These are phyloP conservation scores for Stemphylium beticola DNA, from an alignment of 2,329 filamentous ascomycete species.

Conservation along the genomic window DNA sequence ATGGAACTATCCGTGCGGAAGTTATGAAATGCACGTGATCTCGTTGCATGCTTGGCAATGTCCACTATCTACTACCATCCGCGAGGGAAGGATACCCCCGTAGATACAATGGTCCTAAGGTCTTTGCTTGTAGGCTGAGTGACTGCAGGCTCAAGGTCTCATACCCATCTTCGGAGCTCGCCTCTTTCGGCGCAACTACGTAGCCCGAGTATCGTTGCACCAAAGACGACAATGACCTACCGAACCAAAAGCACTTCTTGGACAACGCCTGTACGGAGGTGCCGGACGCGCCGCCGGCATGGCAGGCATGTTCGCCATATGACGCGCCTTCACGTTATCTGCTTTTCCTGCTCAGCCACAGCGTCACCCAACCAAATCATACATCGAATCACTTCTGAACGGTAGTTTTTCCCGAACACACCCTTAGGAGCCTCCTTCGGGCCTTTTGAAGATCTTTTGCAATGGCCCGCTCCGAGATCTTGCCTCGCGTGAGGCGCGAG, in stretches of 20 bases:
- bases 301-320: neutral
- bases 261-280: neutral
- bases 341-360: conserved; percentile 4
- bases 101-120: too few species aligned
- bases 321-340: conserved; percentile 8
- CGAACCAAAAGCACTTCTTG: neutral
- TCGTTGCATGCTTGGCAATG: too few species aligned
- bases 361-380: conserved; percentile 4
- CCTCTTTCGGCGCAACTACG: neutral
- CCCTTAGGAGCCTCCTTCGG: neutral
- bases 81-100: too few species aligned
- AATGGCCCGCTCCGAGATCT: conserved; percentile 12
- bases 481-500: neutral
- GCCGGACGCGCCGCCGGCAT: neutral
- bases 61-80: too few species aligned
- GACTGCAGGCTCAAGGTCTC: neutral
- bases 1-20: too few species aligned
- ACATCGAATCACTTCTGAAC: neutral
- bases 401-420: neutral
- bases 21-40: too few species aligned
- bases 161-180: neutral
- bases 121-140: too few species aligned
- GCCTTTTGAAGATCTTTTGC: conserved; percentile 7
- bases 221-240: neutral
- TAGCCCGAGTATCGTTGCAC: neutral